A percentile compares a stretch with the other conserved stretches of the same genome.
These are phyloP conservation scores for Kuraishia hungarica DNA, from an alignment of 805 yeast genomes.

Conservation along the genomic window DNA sequence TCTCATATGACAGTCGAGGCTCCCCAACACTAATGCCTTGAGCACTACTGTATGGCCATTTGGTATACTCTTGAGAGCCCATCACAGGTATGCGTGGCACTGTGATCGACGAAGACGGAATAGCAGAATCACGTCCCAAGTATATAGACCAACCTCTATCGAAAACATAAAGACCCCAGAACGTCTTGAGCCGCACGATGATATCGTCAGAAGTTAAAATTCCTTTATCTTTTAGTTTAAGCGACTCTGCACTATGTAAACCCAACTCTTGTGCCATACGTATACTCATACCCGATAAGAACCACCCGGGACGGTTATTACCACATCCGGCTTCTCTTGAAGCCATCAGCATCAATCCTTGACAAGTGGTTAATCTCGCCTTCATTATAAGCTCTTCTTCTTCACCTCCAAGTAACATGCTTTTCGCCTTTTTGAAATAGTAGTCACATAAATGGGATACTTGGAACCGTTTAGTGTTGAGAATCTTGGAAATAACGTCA, in stretches of 20 bases:
- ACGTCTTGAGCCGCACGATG: neutral
- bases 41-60: neutral
- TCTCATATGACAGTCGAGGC: neutral
- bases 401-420: neutral
- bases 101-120: neutral
- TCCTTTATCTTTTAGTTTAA: neutral
- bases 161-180: neutral
- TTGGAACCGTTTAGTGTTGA: neutral
- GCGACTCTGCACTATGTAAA: neutral
- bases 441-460: neutral
- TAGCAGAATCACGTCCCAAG: neutral
- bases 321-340: neutral
- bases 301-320: neutral
- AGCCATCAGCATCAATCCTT: neutral
- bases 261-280: neutral
- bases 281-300: neutral
- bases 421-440: neutral
- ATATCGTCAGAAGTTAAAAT: neutral
- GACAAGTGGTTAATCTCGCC: neutral
- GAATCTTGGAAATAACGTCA: neutral
- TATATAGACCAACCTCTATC: neutral
- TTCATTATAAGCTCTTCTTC: neutral
- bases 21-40: neutral
- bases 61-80: neutral
- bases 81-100: neutral